These are phyloP conservation scores for Trichothecium roseum DNA, from an alignment of 2,329 filamentous ascomycete genomes.

Conservation along the genomic window DNA sequence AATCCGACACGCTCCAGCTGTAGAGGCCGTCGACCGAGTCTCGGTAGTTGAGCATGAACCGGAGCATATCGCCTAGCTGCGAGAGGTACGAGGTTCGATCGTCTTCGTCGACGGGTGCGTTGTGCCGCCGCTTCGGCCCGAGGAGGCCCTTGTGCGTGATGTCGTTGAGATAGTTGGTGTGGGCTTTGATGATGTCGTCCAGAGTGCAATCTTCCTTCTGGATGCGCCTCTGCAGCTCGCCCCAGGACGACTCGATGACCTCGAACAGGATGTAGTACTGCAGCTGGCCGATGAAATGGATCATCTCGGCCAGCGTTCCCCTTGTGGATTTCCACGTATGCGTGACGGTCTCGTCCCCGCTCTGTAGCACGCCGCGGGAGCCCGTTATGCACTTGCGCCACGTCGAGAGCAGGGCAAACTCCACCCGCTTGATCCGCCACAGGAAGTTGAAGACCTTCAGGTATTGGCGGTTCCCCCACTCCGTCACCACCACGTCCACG, in stretches of 20 bases:
- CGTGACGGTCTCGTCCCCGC: constrained; percentile 55
- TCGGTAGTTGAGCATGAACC: constrained; percentile 87
- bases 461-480: constrained; percentile 92
- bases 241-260: constrained; percentile 95
- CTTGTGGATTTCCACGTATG: constrained; percentile 84
- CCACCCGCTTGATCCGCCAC: constrained; percentile 95
- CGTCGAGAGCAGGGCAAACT: constrained; percentile 81
- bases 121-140: constrained; percentile 49
- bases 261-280: constrained; percentile 99
- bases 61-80: constrained; percentile 85
- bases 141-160: constrained; percentile 95
- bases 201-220: constrained; percentile 79
- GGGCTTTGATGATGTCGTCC: constrained; percentile 88
- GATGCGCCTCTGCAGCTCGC: constrained; percentile 73
- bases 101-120: constrained; percentile 39
- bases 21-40: constrained; percentile 91
- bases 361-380: constrained; percentile 77
- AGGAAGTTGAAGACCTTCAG: constrained; percentile 99
- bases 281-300: constrained; percentile 92
- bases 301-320: constrained; percentile 90
- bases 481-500: constrained; percentile 92
- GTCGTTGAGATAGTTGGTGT: constrained; percentile 79
- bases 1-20: constrained; percentile 89
- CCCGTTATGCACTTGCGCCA: constrained; percentile 97
- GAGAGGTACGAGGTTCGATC: constrained; percentile 71